Evolutionary conservation across 306 rosid species (phyloP), one percentile per base, ranked within the genome.

Genomic region (Fragaria ananassa): DNA sequence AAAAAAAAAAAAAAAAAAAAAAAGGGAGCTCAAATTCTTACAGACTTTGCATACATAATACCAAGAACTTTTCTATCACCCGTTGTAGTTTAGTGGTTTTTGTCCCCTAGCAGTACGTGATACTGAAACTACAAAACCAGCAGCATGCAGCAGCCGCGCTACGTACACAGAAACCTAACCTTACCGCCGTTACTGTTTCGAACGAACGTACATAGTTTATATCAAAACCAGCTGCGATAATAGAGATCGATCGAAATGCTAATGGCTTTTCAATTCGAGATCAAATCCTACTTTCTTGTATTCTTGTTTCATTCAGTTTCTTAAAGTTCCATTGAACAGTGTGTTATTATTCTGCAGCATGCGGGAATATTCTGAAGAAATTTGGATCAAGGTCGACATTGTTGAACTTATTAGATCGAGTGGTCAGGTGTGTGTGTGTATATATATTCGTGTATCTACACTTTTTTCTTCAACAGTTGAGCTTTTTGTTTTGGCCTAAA

Each of bases 181-280:
- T 74, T 54, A 10, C 63, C 35, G 1, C 18, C 25, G 64, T 57
- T 4, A 29, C 9, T 21, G 63, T 21, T 57, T 57, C 62, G 70
- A 31, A 41, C 8, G 44, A 7, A 41, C 8, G 44, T 41, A 21
- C 68, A 56, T 17, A 25, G 57, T 57, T 71, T 77, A 42, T 51
- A 72, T 66, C 77, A 81, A 89, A 85, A 89, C 93, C 78, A 89
- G 86, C 71, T 82, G 87, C 88, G 79, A 25, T 23, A 58, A 58
- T 76, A 47, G 11, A 71, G 58, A 46, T 9, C 67, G 58, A 49
- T 58, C 8, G 35, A 71, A 47, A 42, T 61, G 0, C 19, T 60
- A 18, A 39, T 42, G 74, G 21, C 31, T 41, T 68, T 68, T 68
- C 45, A 8, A 54, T 39, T 49, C 29, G 5, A 17, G 27, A 58